Base-by-base conservation (phyloP, 768 basidiomycete species). In the Heimioporus sp. region DNA sequence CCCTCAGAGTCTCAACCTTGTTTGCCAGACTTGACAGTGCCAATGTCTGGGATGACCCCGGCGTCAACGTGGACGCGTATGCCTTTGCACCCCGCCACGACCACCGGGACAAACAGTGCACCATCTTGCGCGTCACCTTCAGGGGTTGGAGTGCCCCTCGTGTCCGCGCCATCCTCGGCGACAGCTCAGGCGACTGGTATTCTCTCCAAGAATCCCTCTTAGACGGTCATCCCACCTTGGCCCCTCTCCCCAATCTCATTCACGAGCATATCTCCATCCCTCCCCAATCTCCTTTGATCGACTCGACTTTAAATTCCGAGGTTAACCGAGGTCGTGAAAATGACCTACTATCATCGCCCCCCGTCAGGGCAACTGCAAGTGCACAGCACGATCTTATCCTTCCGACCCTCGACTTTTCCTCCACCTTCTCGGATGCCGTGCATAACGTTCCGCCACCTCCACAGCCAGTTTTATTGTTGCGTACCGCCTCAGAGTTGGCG, bases 151-250 rank as follows among this genome's bases (percentile, higher is more conserved):
- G 80, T 4, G 79, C 79, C 57, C 71, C 73, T 11, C 79, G 81
- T 43, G 87, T 92, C 9, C 73, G 85, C 39, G 68, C 77, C 43
- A 76, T 90, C 17, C 76, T 91, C 12, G 90, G 90, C 12, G 82
- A 87, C 63, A 82, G 80, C 30, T 81, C 84, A 16, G 79, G 75
- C 9, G 86, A 84, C 0, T 92, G 90, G 90, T 92, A 88, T 69
- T 74, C 77, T 0, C 66, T 92, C 16, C 82, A 89, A 62, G 88
- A 90, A 60, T 66, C 69, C 2, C 60, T 31, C 59, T 53, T n/a
- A 37, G 46, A 64, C 15, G 56, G 30, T 11, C 50, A 13, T 19
- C 51, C 64, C 12, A 41, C 52, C 5, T 24, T 39, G 8, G 24
- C 44, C 12, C 48, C 53, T 15, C 17, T 9, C 2, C 36, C 43